Percentiles rank a stretch among this genome's conserved stretches.
Evolutionary conservation across 1,284 basidiomycete genomes (phyloP).

Genomic region (Inonotus obliquus): DNA sequence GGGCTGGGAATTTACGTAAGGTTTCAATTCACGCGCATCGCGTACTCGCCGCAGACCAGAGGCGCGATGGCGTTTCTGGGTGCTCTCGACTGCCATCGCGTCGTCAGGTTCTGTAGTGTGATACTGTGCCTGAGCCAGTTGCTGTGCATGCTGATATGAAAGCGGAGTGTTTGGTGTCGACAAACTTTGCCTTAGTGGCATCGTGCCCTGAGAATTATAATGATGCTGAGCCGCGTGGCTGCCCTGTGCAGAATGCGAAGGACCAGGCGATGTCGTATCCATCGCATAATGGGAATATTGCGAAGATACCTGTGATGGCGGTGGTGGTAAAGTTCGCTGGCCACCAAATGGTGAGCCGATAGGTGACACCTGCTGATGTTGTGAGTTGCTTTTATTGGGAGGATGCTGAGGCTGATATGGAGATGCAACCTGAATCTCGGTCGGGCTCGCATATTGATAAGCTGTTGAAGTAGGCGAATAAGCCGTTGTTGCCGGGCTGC

Average conservation of each 20-base stretch:
- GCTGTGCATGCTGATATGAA: slow-evolving; percentile 51
- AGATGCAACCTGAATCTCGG: slow-evolving; percentile 41
- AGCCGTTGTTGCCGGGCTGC: slow-evolving; percentile 5
- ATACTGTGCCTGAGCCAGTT: slow-evolving; percentile 45
- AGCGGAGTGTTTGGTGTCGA: slow-evolving; percentile 68
- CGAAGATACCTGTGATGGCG: slow-evolving; percentile 33
- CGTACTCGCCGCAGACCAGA: slow-evolving; percentile 69
- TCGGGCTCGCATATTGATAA: slow-evolving; percentile 45
- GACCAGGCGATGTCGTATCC: slow-evolving; percentile 58
- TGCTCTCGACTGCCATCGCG: slow-evolving; percentile 69
- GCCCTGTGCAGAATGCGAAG: slow-evolving; percentile 38
- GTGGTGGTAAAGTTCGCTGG: slow-evolving; percentile 12
- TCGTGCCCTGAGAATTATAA: slow-evolving; percentile 38
- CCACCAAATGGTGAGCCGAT: slow-evolving; percentile 45
- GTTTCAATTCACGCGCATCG: slow-evolving; percentile 64
- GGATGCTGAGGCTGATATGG: slow-evolving; percentile 51
- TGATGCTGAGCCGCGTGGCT: slow-evolving; percentile 30
- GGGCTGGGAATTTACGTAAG: slow-evolving; percentile 55
- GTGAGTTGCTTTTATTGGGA: slow-evolving; percentile 55
- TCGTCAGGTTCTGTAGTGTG: slow-evolving; percentile 48
- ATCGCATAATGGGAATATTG: slow-evolving; percentile 42
- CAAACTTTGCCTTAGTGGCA: slow-evolving; percentile 41
- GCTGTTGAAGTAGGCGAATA: slow-evolving; percentile 36
- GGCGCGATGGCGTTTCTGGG: slow-evolving; percentile 54
- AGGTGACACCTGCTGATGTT: slow-evolving; percentile 46